These are phyloP conservation scores for Penicillium hesseltinei DNA, from an alignment of 2,329 filamentous ascomycete species.

Conservation along the genomic window DNA sequence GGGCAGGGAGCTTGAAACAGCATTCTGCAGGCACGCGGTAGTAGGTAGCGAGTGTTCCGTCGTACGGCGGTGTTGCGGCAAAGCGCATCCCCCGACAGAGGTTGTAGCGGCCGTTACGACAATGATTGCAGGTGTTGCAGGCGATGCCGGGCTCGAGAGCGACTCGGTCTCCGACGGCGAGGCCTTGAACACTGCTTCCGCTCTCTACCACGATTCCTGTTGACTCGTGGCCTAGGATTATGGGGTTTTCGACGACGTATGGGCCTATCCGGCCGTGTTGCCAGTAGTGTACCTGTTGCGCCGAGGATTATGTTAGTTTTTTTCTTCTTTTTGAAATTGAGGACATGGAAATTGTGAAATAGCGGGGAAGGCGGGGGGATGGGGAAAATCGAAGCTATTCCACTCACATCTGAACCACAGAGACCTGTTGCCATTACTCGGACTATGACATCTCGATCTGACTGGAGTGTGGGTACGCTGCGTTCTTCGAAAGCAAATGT, in stretches of 20 bases:
- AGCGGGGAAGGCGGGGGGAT: neutral
- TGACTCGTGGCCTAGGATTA: slow-evolving; percentile 64
- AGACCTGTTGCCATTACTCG: slow-evolving; percentile 79
- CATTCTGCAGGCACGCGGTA: slow-evolving; percentile 79
- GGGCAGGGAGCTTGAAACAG: slow-evolving; percentile 74
- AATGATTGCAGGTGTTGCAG: slow-evolving; percentile 68
- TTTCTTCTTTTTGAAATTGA: no score
- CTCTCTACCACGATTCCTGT: slow-evolving; percentile 61
- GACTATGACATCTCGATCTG: slow-evolving; percentile 68
- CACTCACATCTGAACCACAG: slow-evolving; percentile 72
- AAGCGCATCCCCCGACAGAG: slow-evolving; percentile 82
- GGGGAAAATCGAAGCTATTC: neutral
- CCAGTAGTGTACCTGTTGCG: slow-evolving; percentile 40
- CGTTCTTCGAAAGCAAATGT: slow-evolving; percentile 24
- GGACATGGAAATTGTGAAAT: neutral
- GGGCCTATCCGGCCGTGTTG: slow-evolving; percentile 39
- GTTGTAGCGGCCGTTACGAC: slow-evolving; percentile 79
- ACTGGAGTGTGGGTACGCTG: slow-evolving; percentile 17
- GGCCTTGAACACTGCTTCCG: slow-evolving; percentile 53
- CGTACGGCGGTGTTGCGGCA: slow-evolving; percentile 81
- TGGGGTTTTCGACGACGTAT: slow-evolving; percentile 36
- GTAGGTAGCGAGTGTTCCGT: slow-evolving; percentile 82
- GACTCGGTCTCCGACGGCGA: slow-evolving; percentile 66
- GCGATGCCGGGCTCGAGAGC: slow-evolving; percentile 71
- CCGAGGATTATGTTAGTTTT: neutral